Evolutionary conservation across 2,329 filamentous ascomycete species (phyloP).

Genomic region (Coniosporium tulheliwenetii): DNA sequence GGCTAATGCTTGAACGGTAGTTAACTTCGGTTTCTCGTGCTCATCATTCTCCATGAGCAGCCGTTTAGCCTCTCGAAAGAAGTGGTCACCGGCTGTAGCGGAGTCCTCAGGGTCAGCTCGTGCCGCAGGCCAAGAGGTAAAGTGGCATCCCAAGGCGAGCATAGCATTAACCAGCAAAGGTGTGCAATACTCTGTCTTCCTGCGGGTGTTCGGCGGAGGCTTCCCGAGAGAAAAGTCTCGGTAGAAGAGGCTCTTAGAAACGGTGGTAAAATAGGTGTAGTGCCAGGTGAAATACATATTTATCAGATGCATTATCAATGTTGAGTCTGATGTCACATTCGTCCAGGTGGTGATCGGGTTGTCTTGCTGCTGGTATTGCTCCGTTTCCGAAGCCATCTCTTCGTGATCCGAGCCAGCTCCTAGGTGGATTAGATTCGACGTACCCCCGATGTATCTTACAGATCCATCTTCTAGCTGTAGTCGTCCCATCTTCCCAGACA

Average conservation of each 20-base stretch:
- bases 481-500: slow-evolving; percentile 88
- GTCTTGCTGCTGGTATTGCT: slow-evolving; percentile 36
- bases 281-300: slow-evolving; percentile 99
- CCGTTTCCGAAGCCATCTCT: slow-evolving; percentile 20
- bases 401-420: slow-evolving; percentile 34
- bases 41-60: slow-evolving; percentile 84
- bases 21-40: slow-evolving; percentile 74
- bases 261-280: slow-evolving; percentile 86
- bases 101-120: slow-evolving; percentile 57
- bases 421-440: slow-evolving; percentile 80
- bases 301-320: slow-evolving; percentile 71
- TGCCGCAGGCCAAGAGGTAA: slow-evolving; percentile 61
- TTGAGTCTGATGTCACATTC: slow-evolving; percentile 61
- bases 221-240: slow-evolving; percentile 66
- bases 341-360: slow-evolving; percentile 79
- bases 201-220: slow-evolving; percentile 29
- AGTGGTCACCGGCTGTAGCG: slow-evolving; percentile 84
- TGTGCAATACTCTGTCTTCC: slow-evolving; percentile 65
- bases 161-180: slow-evolving; percentile 85
- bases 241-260: slow-evolving; percentile 77
- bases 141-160: slow-evolving; percentile 84
- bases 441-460: slow-evolving; percentile 83
- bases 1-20: slow-evolving; percentile 84
- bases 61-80: slow-evolving; percentile 85
- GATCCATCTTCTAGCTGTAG: slow-evolving; percentile 74